Evolutionary conservation across 1,284 basidiomycete genomes (phyloP).

Genomic region (Bjerkandera adusta): DNA sequence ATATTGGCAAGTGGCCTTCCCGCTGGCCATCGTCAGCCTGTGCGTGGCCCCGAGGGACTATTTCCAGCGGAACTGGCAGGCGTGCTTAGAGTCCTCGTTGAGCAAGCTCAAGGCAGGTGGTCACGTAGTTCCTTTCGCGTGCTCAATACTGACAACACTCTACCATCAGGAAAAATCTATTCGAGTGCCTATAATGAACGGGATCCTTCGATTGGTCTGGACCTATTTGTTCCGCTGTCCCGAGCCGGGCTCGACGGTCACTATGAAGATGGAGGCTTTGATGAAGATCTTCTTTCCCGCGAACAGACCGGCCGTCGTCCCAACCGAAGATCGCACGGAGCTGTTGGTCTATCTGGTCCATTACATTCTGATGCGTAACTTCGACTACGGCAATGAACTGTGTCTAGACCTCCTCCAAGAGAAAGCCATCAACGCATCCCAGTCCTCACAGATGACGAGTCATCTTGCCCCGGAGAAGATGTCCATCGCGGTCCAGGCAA

Average conservation of each 20-base stretch:
- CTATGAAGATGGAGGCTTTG: slow-evolving; percentile 75
- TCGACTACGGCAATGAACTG: slow-evolving; percentile 84
- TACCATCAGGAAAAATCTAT: slow-evolving; percentile 71
- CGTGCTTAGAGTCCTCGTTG: slow-evolving; percentile 69
- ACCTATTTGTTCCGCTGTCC: slow-evolving; percentile 93
- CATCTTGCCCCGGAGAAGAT: slow-evolving; percentile 72
- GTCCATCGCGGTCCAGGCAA: slow-evolving; percentile 75
- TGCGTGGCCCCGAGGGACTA: slow-evolving; percentile 87
- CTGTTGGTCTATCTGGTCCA: slow-evolving; percentile 81
- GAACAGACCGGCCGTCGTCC: slow-evolving; percentile 61
- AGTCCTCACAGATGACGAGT: slow-evolving; percentile 41
- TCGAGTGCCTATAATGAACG: slow-evolving; percentile 78
- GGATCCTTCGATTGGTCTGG: slow-evolving; percentile 86
- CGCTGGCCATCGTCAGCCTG: slow-evolving; percentile 79
- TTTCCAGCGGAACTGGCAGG: slow-evolving; percentile 81
- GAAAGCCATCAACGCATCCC: slow-evolving; percentile 41
- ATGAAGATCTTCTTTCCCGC: slow-evolving; percentile 82
- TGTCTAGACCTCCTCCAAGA: slow-evolving; percentile 81
- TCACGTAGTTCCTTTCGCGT: slow-evolving; percentile 1
- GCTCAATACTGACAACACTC: slow-evolving; percentile 4
- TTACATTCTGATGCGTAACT: slow-evolving; percentile 81
- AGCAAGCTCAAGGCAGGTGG: slow-evolving; percentile 75
- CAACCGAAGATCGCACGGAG: slow-evolving; percentile 76
- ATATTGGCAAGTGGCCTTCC: slow-evolving; percentile 90
- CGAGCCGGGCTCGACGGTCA: slow-evolving; percentile 78